phyloP scores from a whole-genome alignment of 2,329 filamentous ascomycete genomes.

The Aspergillus oerlinghausenensis region DNA sequence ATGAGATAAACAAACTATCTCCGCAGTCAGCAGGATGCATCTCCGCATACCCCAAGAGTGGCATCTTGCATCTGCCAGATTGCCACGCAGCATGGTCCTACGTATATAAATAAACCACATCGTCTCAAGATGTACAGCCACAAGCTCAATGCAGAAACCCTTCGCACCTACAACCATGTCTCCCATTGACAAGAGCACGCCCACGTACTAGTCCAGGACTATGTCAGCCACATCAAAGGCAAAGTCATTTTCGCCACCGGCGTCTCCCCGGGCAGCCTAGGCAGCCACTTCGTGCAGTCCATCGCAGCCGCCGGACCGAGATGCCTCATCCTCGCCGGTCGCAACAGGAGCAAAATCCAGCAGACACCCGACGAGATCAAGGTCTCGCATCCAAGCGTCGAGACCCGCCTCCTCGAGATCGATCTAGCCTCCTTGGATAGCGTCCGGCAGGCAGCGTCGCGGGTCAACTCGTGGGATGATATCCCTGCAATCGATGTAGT shows the following conservation, averaged over 20 bases:
- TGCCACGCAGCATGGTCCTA: background rate
- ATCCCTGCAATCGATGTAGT: slow-evolving; percentile 36
- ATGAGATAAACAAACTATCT: too few relatives aligned
- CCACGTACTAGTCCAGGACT: slow-evolving; percentile 17
- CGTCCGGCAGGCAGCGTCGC: slow-evolving; percentile 28
- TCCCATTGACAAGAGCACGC: slow-evolving; percentile 4
- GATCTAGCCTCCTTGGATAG: slow-evolving; percentile 30
- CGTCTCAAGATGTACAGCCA: background rate
- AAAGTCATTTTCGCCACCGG: slow-evolving; percentile 41
- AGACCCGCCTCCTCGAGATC: slow-evolving; percentile 24
- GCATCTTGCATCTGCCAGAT: background rate
- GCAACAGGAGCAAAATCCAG: slow-evolving; percentile 31
- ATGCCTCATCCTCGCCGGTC: slow-evolving; percentile 38
- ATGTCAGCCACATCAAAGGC: slow-evolving; percentile 16
- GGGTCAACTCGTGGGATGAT: slow-evolving; percentile 25
- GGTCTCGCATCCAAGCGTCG: slow-evolving; percentile 12
- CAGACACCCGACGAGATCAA: slow-evolving; percentile 23
- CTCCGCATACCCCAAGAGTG: too few relatives aligned
- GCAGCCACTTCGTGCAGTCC: slow-evolving; percentile 29
- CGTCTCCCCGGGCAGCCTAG: slow-evolving; percentile 35
- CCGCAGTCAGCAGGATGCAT: too few relatives aligned
- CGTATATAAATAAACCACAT: background rate
- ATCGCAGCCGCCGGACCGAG: slow-evolving; percentile 32
- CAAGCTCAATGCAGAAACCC: background rate
- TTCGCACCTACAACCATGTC: background rate